Percentiles rank a stretch among this genome's conserved stretches.
Conservation (phyloP, 257 asterid species). For the Salvia splendens region DNA sequence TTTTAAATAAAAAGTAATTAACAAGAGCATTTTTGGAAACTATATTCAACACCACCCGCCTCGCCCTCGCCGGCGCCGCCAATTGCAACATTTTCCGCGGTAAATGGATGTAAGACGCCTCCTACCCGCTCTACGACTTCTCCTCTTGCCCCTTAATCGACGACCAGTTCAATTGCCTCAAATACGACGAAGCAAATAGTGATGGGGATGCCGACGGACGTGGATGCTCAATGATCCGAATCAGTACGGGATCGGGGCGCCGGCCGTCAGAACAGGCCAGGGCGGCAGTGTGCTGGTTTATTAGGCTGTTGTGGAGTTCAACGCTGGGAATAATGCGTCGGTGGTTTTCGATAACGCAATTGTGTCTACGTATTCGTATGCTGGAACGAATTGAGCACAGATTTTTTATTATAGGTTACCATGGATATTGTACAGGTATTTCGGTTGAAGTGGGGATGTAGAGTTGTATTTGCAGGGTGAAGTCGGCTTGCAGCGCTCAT, state of each 20-base stretch:
- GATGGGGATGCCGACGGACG: constrained; percentile 73
- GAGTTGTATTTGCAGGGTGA: constrained; percentile 45
- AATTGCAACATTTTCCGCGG: too few relatives aligned
- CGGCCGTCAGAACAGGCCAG: constrained; percentile 56
- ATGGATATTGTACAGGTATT: constrained; percentile 79
- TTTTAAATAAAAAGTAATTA: too few relatives aligned
- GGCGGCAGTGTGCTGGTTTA: constrained; percentile 54
- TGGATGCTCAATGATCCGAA: constrained; percentile 61
- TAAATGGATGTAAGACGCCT: too few relatives aligned
- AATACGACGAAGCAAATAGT: constrained; percentile 38
- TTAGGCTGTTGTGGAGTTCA: constrained; percentile 42
- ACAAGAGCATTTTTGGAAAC: too few relatives aligned
- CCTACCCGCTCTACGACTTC: too few relatives aligned
- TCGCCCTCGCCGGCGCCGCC: too few relatives aligned
- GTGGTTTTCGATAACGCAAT: constrained; percentile 50
- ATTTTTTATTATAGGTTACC: constrained; percentile 47
- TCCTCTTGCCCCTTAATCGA: too few relatives aligned
- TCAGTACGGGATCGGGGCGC: constrained; percentile 55
- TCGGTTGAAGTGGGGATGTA: constrained; percentile 27
- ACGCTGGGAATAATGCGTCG: constrained; percentile 41
- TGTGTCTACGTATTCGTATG: constrained; percentile 59
- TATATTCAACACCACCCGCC: too few relatives aligned
- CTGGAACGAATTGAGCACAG: constrained; percentile 34
- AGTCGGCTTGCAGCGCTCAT: constrained; percentile 12
- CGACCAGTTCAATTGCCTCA: too few relatives aligned